Base-by-base conservation (phyloP, 164 flowering plant genomes). In the Houttuynia cordata region DNA sequence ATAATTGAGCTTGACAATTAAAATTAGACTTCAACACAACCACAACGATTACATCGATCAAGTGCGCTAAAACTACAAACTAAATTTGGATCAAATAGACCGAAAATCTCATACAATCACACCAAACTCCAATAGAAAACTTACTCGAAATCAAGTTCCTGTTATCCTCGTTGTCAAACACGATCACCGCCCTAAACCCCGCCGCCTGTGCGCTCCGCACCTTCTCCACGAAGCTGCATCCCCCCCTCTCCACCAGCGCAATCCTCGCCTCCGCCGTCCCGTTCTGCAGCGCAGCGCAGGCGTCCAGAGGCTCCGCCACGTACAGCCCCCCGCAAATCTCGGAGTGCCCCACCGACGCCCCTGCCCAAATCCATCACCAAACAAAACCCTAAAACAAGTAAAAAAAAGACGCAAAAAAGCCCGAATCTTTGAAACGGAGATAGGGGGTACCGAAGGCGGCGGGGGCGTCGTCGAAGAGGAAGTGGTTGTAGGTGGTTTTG, bases 241-340 rank as follows among this genome's bases (percentile, higher is more conserved):
- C 62, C 7, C 88, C 88, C 41, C 88, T 80, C 45, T 56, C 74
- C 22, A 81, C 76, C 78, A 83, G 59, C 56, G 63, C 88, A 47
- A 83, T 74, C 54, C 64, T 63, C 34, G 59, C 24, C 12, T 34
- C 60, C 20, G 63, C 69, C 5, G 60, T 56, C 9, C 24, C 58
- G 24, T 69, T 74, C 19, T 47, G 54, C 40, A 81, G 68, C 21
- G 71, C 52, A 56, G 79, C 67, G 64, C 88, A 83, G 4, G 74
- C 85, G 52, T 83, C 76, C 21, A 71, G 47, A 39, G 88, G 86
- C 62, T 78, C 78, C n/a, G 84, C 81, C 70, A 74, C 52, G 34
- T 64, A 56, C 57, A 83, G 64, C 57, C 73, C 70, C 55, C 86
- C 88, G 58, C 85, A 83, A 3, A 71, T 62, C 22, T 78, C 79